Conservation (phyloP, 2,329 filamentous ascomycete species). For the Arthrobotrys iridis region DNA sequence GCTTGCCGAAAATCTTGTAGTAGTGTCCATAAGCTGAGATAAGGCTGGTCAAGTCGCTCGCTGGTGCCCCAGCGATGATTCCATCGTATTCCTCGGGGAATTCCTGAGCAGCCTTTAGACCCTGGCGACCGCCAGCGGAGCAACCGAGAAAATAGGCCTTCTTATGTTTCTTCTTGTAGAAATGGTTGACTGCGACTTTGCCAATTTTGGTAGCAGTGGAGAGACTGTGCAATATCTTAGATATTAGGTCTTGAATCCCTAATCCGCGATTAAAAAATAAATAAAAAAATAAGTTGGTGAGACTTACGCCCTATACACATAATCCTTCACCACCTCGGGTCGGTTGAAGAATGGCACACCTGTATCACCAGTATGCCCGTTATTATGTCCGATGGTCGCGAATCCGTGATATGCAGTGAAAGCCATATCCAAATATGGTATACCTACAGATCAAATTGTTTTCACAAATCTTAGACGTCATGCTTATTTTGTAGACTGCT, state of each 20-base stretch:
- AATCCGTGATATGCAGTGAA: slow-evolving; percentile 5
- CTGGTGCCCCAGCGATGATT: slow-evolving; percentile 64
- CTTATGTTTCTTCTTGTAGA: neutral
- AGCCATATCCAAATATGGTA: neutral
- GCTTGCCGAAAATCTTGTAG: slow-evolving; percentile 61
- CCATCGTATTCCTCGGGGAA: slow-evolving; percentile 66
- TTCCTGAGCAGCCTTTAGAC: slow-evolving; percentile 63
- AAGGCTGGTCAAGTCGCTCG: slow-evolving; percentile 63
- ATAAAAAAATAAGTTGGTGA: neutral
- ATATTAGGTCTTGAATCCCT: neutral
- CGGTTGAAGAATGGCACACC: slow-evolving; percentile 17
- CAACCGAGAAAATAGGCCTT: slow-evolving; percentile 66
- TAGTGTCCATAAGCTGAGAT: slow-evolving; percentile 63
- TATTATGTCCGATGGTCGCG: slow-evolving; percentile 24
- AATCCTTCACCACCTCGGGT: slow-evolving; percentile 30
- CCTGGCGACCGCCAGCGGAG: slow-evolving; percentile 65
- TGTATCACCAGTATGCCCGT: slow-evolving; percentile 17
- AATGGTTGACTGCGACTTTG: slow-evolving; percentile 6
- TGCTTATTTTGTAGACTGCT: neutral
- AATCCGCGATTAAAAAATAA: slow-evolving; percentile 61
- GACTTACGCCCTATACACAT: slow-evolving; percentile 16
- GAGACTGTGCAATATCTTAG: neutral
- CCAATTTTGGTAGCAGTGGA: neutral
- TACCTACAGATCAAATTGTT: neutral
- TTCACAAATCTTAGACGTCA: neutral